phyloP scores from a whole-genome alignment of 2,329 filamentous ascomycete species.

The Hypoxylon rubiginosum region DNA sequence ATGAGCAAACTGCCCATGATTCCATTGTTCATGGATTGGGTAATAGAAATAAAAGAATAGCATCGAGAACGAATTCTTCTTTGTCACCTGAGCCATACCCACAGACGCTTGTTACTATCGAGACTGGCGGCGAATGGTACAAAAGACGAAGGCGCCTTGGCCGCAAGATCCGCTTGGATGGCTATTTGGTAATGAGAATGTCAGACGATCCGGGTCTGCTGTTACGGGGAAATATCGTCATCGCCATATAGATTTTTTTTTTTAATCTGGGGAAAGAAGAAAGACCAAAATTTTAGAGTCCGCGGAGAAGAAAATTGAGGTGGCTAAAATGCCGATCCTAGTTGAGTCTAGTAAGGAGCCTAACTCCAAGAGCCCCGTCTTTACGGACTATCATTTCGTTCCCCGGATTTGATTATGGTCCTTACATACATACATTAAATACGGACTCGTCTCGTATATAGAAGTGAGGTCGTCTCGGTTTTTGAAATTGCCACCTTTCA shows the following conservation, averaged over 20 bases:
- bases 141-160: conserved; percentile 35
- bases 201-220: conserved; percentile 43
- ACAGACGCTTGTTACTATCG: conserved; percentile 41
- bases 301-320: conserved; percentile 7
- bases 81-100: conserved; percentile 55
- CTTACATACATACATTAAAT: conserved; percentile 9
- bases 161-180: conserved; percentile 51
- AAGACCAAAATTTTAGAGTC: conserved; percentile 10
- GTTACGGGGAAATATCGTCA: conserved; percentile 42
- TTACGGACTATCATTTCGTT: conserved; percentile 23
- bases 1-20: conserved; percentile 40
- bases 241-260: conserved; percentile 31
- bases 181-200: conserved; percentile 57
- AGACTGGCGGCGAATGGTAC: conserved; percentile 43
- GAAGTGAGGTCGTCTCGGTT: conserved; percentile 7
- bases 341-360: conserved; percentile 29
- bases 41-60: conserved; percentile 64
- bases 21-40: conserved; percentile 57
- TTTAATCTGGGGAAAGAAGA: conserved; percentile 26
- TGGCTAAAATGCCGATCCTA: conserved; percentile 2
- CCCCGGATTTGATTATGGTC: conserved; percentile 34
- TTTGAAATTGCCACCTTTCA: neutral
- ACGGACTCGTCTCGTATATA: conserved; percentile 7
- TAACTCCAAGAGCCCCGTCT: conserved; percentile 22
- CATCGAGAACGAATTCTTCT: conserved; percentile 48